Percentiles rank a stretch among this genome's conserved stretches.
phyloP scores from a whole-genome alignment of 2,329 filamentous ascomycete species.

The Talaromyces sp. region DNA sequence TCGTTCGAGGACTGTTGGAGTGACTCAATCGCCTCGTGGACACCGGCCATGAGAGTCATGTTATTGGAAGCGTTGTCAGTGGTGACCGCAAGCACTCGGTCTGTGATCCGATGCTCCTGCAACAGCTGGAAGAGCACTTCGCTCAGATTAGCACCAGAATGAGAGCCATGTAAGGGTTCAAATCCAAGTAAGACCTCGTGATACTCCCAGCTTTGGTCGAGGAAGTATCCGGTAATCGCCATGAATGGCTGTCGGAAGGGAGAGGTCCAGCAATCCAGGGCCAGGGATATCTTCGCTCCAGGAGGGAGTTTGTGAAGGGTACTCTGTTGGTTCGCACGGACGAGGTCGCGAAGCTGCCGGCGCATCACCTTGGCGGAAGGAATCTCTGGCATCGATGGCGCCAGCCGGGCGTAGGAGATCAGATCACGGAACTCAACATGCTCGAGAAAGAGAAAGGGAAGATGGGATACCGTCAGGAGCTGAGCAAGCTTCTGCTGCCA shows the following conservation, averaged over 20 bases:
- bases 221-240: slow-evolving; percentile 17
- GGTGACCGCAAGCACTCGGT: neutral
- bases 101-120: neutral
- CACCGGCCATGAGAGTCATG: neutral
- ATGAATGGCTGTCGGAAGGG: slow-evolving; percentile 17
- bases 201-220: slow-evolving; percentile 15
- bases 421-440: neutral
- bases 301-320: neutral
- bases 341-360: neutral
- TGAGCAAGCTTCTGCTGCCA: slow-evolving; percentile 35
- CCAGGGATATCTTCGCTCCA: slow-evolving; percentile 7
- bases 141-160: neutral
- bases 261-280: slow-evolving; percentile 19
- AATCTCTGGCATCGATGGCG: neutral
- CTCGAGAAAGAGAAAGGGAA: neutral
- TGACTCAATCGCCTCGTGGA: neutral
- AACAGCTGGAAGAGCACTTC: neutral
- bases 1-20: neutral
- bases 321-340: neutral
- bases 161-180: slow-evolving; percentile 12
- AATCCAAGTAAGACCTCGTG: slow-evolving; percentile 19
- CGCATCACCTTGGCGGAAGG: neutral
- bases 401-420: neutral
- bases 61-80: neutral
- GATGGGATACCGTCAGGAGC: neutral